Base-by-base conservation (phyloP, 495 filamentous ascomycete genomes). In the Margaritispora aquatica region DNA sequence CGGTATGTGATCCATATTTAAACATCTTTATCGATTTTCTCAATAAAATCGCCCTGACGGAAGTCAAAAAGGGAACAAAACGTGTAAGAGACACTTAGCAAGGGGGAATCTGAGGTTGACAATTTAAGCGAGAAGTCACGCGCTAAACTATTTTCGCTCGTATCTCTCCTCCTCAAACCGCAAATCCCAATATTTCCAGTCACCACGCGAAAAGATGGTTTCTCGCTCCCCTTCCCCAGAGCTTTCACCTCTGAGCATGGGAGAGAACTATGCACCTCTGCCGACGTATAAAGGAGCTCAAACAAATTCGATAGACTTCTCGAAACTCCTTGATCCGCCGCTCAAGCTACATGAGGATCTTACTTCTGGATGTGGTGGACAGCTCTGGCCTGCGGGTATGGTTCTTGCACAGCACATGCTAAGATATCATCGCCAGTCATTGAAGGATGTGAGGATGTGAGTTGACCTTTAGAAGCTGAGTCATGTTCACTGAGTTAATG, bases 371-470 rank as follows among this genome's bases (percentile, higher is more conserved):
- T 97, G 93, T 70, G 94, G 94, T 17, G 94, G 94, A 1, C 87
- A 91, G 68, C 75, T 95, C 15, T 97, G 94, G 94, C 94, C 92
- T 0, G 94, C 94, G 1, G 94, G 94, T 10, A 88, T 92, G 83
- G 84, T 92, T 1, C 73, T 98, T 24, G 82, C 86, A 10, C 89
- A 86, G 68, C 95, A 97, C 68, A 76, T 97, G 74, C 75, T 98
- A 34, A 77, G 83, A 51, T 83, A 83, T 61, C 87, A 88, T 63
- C 69, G 74, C 59, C 74, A 79, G 24, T 72, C 79, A 50, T 64
- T 96, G 60, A 68, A 72, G 55, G 75, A 79, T 22, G 84, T 86
- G 59, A 80, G 82, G 67, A 92, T 96, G 92, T 96, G 67, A 68
- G 87, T 87, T 63, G 55, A 67, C 26, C 36, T 17, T 29, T 26